These are phyloP conservation scores for Arabidopsis thaliana DNA, from an alignment of 345 rosid genomes.

Conservation along the genomic window TAIR10.1 NC_003074.8:23014001-23014500, in stretches of 20 bases:
- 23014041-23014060: not conserved
- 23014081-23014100: not conserved
- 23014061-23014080: constrained; percentile 6
- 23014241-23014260: constrained; percentile 25
- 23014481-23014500: constrained; percentile 67
- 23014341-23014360: constrained; percentile 7
- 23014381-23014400: constrained; percentile 50
- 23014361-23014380: constrained; percentile 51
- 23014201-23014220: too few relatives aligned
- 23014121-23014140: not conserved
- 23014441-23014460: constrained; percentile 64
- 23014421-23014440: constrained; percentile 58
- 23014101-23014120: not conserved
- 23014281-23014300: not conserved
- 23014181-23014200: not conserved
- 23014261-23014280: constrained; percentile 32
- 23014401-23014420: constrained; percentile 79
- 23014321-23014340: not conserved
- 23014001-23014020: not conserved
- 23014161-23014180: not conserved
- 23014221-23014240: not conserved
- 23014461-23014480: constrained; percentile 58
- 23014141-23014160: constrained; percentile 13
- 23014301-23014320: not conserved
- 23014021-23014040: not conserved